Base-by-base conservation (phyloP, 345 rosid genomes). In the Syzygium jambos region DNA sequence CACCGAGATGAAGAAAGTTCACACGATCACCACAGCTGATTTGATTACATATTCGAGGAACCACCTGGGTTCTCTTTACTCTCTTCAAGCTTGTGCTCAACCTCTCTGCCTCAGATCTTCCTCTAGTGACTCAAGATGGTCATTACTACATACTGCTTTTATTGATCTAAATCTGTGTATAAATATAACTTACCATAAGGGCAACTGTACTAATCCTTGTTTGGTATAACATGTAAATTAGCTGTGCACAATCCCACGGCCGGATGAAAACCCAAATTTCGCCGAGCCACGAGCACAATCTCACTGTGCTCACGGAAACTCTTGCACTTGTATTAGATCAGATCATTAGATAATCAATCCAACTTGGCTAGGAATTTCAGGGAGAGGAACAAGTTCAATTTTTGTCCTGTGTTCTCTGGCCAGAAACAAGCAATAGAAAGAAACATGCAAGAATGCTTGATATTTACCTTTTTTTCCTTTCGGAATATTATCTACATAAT, bases 111-210 rank as follows among this genome's bases (percentile, higher is more conserved):
- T 95, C 99, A 52, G 98, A 95, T 94, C 95, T 96, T 92, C 99
- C 99, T 90, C 95, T 94, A 73, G 96, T 94, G 82, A 96, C 99
- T 19, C 99, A 96, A 94, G 98, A 96, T 86, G 98, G 99, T 96
- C 57, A 78, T 94, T 91, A 61, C 57, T 54, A 78, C 22, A 87
- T 34, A 63, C 86, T 65, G 49, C 78, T 88, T 41, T 73, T 19
- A 34, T 19, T 5, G 25, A 34, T 73, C 21, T 34, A 19, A 46
- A 73, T 9, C 11, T 4, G 25, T 73, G 46, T 10, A 38, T 21
- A 34, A 49, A 49, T 10, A 73, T 21, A 34, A 49, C 80, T 73
- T 19, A 41, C 80, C 49, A 5, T 11, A 22, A 11, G 49, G 21
- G 49, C 80, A 73, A 73, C 80, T 41, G 49, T 10, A 5, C 19